Percentiles rank a stretch among this genome's conserved stretches.
Evolutionary conservation across 2,329 filamentous ascomycete genomes (phyloP).

Genomic region (Clathrospora elynae): DNA sequence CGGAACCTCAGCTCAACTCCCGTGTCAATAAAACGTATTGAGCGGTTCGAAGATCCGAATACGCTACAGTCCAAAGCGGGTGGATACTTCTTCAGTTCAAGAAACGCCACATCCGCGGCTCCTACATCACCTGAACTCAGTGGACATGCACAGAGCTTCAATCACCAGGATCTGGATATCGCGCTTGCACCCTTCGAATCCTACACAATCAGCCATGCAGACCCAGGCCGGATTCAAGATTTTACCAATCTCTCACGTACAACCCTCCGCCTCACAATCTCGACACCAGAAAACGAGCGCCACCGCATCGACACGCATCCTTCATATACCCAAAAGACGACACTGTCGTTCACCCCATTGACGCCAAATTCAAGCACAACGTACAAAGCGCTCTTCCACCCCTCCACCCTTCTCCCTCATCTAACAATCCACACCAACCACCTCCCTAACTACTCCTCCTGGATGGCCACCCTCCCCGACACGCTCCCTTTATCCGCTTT

Average conservation of each 20-base stretch:
- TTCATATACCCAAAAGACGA: constrained; percentile 59
- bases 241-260: constrained; percentile 46
- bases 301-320: constrained; percentile 71
- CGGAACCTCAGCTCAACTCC: constrained; percentile 79
- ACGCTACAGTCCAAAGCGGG: constrained; percentile 43
- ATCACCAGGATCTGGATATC: constrained; percentile 66
- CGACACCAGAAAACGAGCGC: constrained; percentile 61
- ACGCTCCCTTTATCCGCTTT: constrained; percentile 76
- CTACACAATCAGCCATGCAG: constrained; percentile 63
- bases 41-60: constrained; percentile 69
- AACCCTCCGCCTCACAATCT: constrained; percentile 77
- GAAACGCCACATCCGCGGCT: constrained; percentile 22
- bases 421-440: constrained; percentile 38
- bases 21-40: constrained; percentile 73
- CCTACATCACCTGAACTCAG: constrained; percentile 53
- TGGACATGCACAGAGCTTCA: constrained; percentile 65
- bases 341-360: constrained; percentile 48
- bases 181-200: constrained; percentile 71
- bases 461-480: constrained; percentile 81
- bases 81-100: constrained; percentile 42
- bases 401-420: constrained; percentile 50
- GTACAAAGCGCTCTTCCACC: constrained; percentile 53
- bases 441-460: constrained; percentile 65
- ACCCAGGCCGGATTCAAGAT: constrained; percentile 21
- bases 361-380: constrained; percentile 47